Conservation (phyloP, 768 basidiomycete genomes). For the Collybiopsis luxurians region DNA sequence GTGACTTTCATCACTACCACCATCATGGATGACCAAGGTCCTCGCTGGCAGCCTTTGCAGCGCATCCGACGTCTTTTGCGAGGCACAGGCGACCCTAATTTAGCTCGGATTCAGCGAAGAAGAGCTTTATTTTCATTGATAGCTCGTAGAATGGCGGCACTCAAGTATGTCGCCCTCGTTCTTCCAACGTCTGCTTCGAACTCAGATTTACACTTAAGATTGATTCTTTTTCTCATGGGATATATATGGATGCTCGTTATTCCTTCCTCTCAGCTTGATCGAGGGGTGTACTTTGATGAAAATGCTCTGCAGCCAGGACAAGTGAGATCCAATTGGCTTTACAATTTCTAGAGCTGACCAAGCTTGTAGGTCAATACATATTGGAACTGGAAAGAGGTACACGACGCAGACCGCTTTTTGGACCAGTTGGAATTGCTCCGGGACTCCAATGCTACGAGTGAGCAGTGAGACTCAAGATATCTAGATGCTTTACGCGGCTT, state of each 20-base stretch:
- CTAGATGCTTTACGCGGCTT: conserved; percentile 4
- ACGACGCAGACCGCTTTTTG: conserved; percentile 80
- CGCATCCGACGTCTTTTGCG: conserved; percentile 8
- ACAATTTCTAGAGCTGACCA: neutral
- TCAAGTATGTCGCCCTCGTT: neutral
- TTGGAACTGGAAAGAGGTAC: conserved; percentile 91
- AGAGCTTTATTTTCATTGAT: conserved; percentile 8
- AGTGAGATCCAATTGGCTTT: conserved; percentile 36
- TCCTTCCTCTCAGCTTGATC: conserved; percentile 63
- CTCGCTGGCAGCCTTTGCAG: neutral
- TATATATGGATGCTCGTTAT: conserved; percentile 84
- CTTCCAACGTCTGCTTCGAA: neutral
- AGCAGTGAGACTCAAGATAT: conserved; percentile 53
- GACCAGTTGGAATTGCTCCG: conserved; percentile 62
- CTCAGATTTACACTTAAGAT: conserved; percentile 31
- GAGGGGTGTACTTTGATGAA: conserved; percentile 85
- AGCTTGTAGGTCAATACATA: conserved; percentile 76
- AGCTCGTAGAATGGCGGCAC: conserved; percentile 3
- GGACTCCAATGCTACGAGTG: conserved; percentile 60
- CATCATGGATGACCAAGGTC: conserved; percentile 9
- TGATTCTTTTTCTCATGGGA: conserved; percentile 57
- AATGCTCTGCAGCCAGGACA: conserved; percentile 94
- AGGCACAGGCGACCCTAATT: conserved; percentile 14
- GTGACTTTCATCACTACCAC: neutral
- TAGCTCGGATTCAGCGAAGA: conserved; percentile 11